Evolutionary conservation across 176 grass and related monocot species (phyloP).

Genomic region (Zea luxurians): DNA sequence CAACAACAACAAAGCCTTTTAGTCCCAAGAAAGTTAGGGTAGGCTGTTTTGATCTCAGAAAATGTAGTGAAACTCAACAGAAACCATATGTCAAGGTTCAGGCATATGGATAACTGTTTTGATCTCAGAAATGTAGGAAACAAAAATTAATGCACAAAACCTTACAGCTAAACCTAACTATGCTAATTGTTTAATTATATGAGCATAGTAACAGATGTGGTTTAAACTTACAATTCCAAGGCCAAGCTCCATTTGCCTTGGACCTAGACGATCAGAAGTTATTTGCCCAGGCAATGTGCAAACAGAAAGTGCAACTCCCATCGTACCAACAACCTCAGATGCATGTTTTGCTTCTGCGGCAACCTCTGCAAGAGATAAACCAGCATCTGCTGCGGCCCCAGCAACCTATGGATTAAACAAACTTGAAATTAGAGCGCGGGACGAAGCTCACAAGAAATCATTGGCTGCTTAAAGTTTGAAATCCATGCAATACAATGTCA

Average conservation of each 20-base stretch:
- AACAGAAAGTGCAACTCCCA: constrained; percentile 97
- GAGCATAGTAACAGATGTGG: constrained; percentile 8
- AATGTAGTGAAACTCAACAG: no score
- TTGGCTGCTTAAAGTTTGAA: neutral
- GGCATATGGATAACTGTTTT: no score
- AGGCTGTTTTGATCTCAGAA: no score
- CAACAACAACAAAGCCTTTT: no score
- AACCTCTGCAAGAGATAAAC: constrained; percentile 88
- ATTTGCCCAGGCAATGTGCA: constrained; percentile 97
- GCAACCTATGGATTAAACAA: constrained; percentile 66
- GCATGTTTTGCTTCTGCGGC: constrained; percentile 90
- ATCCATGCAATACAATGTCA: constrained; percentile 10
- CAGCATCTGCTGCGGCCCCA: constrained; percentile 93
- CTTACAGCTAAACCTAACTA: constrained; percentile 18
- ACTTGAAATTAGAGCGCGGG: constrained; percentile 13
- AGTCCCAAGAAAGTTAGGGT: no score
- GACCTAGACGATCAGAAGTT: constrained; percentile 90
- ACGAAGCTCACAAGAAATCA: constrained; percentile 18
- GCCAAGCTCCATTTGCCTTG: constrained; percentile 92
- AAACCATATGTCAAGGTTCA: no score
- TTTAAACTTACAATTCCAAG: constrained; percentile 96
- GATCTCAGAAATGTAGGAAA: constrained; percentile 29
- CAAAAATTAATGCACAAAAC: constrained; percentile 32
- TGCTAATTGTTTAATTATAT: constrained; percentile 25
- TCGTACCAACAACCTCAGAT: constrained; percentile 89